Conservation (phyloP, 169 alveolate species). For the Plasmodium coatneyi region DNA sequence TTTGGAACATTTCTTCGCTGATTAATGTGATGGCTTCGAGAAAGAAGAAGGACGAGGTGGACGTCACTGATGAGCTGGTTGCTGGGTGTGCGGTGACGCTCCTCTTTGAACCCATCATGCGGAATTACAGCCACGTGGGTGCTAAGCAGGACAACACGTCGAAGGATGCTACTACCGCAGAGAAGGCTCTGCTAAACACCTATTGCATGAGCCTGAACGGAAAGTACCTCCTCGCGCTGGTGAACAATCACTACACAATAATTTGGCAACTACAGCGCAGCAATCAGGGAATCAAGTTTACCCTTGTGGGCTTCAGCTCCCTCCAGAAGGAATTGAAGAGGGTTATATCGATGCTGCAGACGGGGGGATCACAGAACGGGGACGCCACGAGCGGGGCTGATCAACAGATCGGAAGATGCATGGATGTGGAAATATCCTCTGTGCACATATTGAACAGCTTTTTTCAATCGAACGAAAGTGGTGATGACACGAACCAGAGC, state of each 20-base stretch:
- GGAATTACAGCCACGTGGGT: slow-evolving; percentile 16
- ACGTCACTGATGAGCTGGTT: slow-evolving; percentile 30
- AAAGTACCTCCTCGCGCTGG: slow-evolving; percentile 29
- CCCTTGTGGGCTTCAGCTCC: slow-evolving; percentile 43
- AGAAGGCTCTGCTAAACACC: slow-evolving; percentile 17
- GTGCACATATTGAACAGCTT: slow-evolving; percentile 39
- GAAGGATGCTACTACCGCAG: neutral
- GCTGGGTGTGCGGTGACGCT: slow-evolving; percentile 41
- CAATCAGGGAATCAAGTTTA: neutral
- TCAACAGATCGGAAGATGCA: neutral
- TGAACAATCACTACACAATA: slow-evolving; percentile 25
- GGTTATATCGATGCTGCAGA: neutral
- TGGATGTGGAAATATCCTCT: slow-evolving; percentile 27
- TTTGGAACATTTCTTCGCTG: slow-evolving; percentile 50
- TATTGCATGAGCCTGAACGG: slow-evolving; percentile 54
- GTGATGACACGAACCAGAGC: neutral
- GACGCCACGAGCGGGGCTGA: neutral
- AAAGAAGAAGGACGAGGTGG: slow-evolving; percentile 22
- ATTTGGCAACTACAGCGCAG: slow-evolving; percentile 24
- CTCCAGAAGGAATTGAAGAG: slow-evolving; percentile 3
- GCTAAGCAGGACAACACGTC: neutral
- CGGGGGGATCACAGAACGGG: neutral
- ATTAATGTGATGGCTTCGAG: slow-evolving; percentile 20
- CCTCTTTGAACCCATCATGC: slow-evolving; percentile 17
- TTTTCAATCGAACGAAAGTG: neutral